These are phyloP conservation scores for Podila verticillata DNA, from an alignment of 192 early-diverging fungal species.

Conservation along the genomic window DNA sequence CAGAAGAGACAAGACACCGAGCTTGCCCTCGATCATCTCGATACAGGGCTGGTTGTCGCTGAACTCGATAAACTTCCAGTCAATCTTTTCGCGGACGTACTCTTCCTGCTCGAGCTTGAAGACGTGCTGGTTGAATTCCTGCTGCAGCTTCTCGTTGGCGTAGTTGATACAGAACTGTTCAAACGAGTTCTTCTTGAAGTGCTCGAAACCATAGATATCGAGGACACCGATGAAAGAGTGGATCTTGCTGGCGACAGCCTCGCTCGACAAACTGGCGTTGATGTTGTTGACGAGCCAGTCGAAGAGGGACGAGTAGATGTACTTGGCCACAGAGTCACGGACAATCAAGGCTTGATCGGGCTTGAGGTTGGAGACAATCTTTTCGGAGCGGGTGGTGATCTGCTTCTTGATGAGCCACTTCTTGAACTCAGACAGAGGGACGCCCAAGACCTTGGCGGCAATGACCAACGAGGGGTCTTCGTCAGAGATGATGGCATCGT, in stretches of 20 bases:
- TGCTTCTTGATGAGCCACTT: slow-evolving; percentile 97
- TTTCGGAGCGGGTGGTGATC: slow-evolving; percentile 90
- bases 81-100: slow-evolving; percentile 94
- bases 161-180: slow-evolving; percentile 99
- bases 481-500: slow-evolving; percentile 78
- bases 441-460: slow-evolving; percentile 79
- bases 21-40: slow-evolving; percentile 95
- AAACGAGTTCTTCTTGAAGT: slow-evolving; percentile 99
- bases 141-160: slow-evolving; percentile 98
- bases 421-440: slow-evolving; percentile 83
- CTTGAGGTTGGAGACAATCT: slow-evolving; percentile 86
- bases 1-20: slow-evolving; percentile 94
- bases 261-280: slow-evolving; percentile 83
- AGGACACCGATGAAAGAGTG: slow-evolving; percentile 94
- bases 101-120: slow-evolving; percentile 99
- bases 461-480: slow-evolving; percentile 76
- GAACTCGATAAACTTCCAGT: slow-evolving; percentile 99
- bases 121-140: slow-evolving; percentile 98
- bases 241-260: slow-evolving; percentile 52
- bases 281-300: slow-evolving; percentile 95
- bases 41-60: slow-evolving; percentile 99
- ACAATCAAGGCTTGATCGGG: slow-evolving; percentile 78
- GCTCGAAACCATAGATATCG: slow-evolving; percentile 99
- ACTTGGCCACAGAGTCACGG: slow-evolving; percentile 96
- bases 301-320: slow-evolving; percentile 94